A percentile compares a stretch with the other conserved stretches of the same genome.
phyloP scores from a whole-genome alignment of 2,329 filamentous ascomycete species.

The Xylogone sp. region DNA sequence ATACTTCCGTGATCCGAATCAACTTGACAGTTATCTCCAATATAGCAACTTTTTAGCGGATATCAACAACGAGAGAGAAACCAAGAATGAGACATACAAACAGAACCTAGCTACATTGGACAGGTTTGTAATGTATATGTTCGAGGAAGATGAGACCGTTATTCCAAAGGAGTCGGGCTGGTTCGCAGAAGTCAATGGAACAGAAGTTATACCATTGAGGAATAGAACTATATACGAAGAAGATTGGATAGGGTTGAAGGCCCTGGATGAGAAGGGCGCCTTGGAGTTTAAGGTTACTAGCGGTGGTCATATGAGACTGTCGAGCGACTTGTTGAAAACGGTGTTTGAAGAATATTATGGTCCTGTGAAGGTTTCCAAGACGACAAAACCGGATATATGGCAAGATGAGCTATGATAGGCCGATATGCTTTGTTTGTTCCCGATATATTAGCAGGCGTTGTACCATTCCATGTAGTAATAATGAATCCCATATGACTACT shows the following conservation, averaged over 20 bases:
- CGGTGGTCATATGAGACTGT: constrained; percentile 81
- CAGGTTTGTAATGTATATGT: constrained; percentile 85
- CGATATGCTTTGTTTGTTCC: not conserved
- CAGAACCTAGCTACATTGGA: constrained; percentile 65
- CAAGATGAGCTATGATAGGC: not conserved
- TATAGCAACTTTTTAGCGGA: constrained; percentile 88
- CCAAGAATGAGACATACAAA: constrained; percentile 73
- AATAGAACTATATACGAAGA: constrained; percentile 75
- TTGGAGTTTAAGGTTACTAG: constrained; percentile 70
- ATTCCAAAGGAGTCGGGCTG: constrained; percentile 87
- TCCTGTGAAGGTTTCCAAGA: constrained; percentile 13
- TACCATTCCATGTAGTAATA: not conserved
- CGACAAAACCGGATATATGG: not conserved
- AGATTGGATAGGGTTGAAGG: constrained; percentile 87
- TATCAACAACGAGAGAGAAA: constrained; percentile 83
- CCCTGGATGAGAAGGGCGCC: constrained; percentile 73
- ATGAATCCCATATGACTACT: not conserved
- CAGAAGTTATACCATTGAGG: constrained; percentile 62
- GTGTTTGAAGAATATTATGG: constrained; percentile 40
- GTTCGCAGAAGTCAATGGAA: constrained; percentile 83
- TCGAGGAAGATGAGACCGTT: constrained; percentile 79
- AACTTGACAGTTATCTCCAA: constrained; percentile 71
- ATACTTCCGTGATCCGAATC: constrained; percentile 75
- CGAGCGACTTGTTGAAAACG: constrained; percentile 55
- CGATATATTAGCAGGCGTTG: not conserved